Evolutionary conservation across 768 basidiomycete genomes (phyloP), one percentile per base, ranked within the genome.

Genomic region (Boletellus ananas): DNA sequence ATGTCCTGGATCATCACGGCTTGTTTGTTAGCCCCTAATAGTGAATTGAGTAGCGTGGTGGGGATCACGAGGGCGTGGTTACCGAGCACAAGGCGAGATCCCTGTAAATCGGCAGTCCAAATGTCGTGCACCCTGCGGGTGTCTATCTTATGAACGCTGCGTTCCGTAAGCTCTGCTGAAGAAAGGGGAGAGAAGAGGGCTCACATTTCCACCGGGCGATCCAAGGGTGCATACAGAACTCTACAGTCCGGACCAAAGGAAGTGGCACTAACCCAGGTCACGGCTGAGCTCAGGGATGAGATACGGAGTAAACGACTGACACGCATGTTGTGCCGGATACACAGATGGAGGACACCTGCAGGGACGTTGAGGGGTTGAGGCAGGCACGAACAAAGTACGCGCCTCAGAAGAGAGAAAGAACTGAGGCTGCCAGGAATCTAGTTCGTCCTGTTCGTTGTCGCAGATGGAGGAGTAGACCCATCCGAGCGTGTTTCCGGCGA

Each of bases 1-100:
- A 85, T 70, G 47, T 85, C 79, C 4, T 71, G 61, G 3, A 87
- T 60, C 41, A 78, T 70, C 1, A 83, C 69, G 0, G 77, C 84
- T 38, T 74, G 75, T 41, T 71, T 69, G 54, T 73, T 74, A 10
- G 78, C 77, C 33, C 85, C 86, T 87, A 48, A 16, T 6, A 39
- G n/a, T 11, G 6, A 45, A 21, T 17, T 48, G 49, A 51, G 43
- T 13, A 34, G 13, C 20, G 16, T 25, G 9, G 7, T 12, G 34
- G 1, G 2, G 38, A 13, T 34, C 13, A 42, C 17, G 16, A 25
- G 44, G 8, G 2, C 6, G 14, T 12, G 6, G 44, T 47, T 65
- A 83, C 85, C 85, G 52, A 87, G 63, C 6, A 75, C 76, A 12
- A 87, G 70, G 34, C 74, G 68, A 29, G 69, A 63, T 3, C 71